Evolutionary conservation across 179 eudicot genomes (phyloP).

Genomic region (Camellia oleifera): DNA sequence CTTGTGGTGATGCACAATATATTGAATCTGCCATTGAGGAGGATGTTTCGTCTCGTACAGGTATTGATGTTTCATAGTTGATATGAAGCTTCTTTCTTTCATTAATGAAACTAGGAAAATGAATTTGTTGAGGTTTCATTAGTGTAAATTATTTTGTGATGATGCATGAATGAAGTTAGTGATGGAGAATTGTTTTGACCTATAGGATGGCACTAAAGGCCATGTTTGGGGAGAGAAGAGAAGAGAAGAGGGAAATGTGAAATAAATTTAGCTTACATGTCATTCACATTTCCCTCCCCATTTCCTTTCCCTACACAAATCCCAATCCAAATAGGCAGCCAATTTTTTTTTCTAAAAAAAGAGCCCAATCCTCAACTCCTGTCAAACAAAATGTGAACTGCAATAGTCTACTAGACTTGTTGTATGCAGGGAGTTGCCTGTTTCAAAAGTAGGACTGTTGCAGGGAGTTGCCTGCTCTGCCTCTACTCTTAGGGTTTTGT

Average conservation of each 20-base stretch:
- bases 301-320: too few species aligned
- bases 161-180: not conserved
- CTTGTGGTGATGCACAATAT: slow-evolving; percentile 1
- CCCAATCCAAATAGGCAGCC: too few species aligned
- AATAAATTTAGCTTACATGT: too few species aligned
- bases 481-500: too few species aligned
- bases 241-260: too few species aligned
- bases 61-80: slow-evolving; percentile 17
- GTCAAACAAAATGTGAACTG: not conserved
- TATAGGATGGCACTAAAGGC: too few species aligned
- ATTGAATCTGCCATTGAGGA: slow-evolving; percentile 15
- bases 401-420: not conserved
- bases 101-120: not conserved
- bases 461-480: too few species aligned
- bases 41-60: slow-evolving; percentile 22
- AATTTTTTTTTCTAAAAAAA: not conserved
- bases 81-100: not conserved
- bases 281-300: too few species aligned
- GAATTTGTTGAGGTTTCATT: not conserved
- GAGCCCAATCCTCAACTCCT: not conserved
- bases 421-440: not conserved
- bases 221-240: too few species aligned
- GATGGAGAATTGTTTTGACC: not conserved
- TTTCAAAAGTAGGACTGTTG: too few species aligned
- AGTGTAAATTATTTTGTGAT: not conserved